A percentile compares a stretch with the other conserved stretches of the same genome.
Conservation (phyloP, 768 basidiomycete genomes). For the Porphyrellus cyaneotinctus region DNA sequence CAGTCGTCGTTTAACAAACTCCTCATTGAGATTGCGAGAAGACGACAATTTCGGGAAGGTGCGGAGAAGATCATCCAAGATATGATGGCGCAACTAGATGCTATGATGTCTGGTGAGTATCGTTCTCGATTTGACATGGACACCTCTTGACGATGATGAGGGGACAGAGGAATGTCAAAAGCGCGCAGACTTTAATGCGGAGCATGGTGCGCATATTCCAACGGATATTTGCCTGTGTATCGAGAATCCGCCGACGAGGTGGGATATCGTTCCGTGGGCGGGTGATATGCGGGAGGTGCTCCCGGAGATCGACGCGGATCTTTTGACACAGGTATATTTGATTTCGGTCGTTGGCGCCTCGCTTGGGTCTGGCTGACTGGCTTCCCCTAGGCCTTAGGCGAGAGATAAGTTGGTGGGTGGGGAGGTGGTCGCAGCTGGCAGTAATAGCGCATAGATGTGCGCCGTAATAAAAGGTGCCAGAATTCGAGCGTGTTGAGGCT, state of each 20-base stretch:
- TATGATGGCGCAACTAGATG: constrained; percentile 61
- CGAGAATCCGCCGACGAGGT: constrained; percentile 67
- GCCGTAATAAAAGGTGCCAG: not conserved
- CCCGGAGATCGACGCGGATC: constrained; percentile 58
- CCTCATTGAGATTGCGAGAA: constrained; percentile 66
- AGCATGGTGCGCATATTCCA: constrained; percentile 70
- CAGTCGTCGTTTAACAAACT: constrained; percentile 71
- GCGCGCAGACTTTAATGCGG: constrained; percentile 65
- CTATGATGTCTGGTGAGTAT: constrained; percentile 60
- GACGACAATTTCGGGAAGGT: constrained; percentile 61
- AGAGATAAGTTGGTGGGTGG: constrained; percentile 21
- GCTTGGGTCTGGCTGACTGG: not conserved
- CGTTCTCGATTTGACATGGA: not conserved
- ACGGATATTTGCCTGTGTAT: constrained; percentile 78
- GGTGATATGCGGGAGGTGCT: constrained; percentile 55
- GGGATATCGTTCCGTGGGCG: constrained; percentile 59
- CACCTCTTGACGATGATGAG: not conserved
- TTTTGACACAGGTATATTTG: constrained; percentile 48
- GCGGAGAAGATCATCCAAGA: constrained; percentile 60
- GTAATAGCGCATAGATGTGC: constrained; percentile 20
- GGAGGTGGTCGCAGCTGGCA: constrained; percentile 14
- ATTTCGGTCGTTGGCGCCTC: no score
- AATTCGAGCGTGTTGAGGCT: no score
- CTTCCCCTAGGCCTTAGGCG: constrained; percentile 25
- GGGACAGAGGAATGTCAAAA: constrained; percentile 60